phyloP scores from a whole-genome alignment of 805 yeast species.

The Candida taoyuanica region DNA sequence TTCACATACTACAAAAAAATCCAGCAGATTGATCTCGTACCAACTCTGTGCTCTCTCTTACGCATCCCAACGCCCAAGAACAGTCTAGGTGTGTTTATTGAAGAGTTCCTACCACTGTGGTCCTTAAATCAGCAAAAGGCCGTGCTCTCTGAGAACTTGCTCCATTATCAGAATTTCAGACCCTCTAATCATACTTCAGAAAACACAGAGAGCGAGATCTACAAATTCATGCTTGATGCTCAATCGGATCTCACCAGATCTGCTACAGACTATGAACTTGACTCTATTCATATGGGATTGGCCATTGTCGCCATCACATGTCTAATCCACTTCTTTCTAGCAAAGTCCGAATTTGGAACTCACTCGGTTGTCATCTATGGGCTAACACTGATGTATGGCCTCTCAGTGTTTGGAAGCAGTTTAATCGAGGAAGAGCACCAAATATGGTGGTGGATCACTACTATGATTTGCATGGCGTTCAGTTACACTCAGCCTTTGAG shows the following conservation, averaged over 20 bases:
- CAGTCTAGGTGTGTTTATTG: conserved; percentile 71
- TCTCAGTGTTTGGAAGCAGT: conserved; percentile 77
- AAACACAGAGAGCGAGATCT: conserved; percentile 13
- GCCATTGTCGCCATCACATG: conserved; percentile 19
- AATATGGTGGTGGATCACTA: conserved; percentile 79
- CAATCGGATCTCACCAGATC: conserved; percentile 51
- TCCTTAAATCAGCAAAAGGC: conserved; percentile 29
- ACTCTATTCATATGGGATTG: conserved; percentile 36
- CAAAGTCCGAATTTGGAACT: conserved; percentile 4
- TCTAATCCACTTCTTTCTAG: conserved; percentile 7
- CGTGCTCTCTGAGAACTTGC: conserved; percentile 49
- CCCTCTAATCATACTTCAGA: conserved; percentile 30
- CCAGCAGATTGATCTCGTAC: conserved; percentile 82
- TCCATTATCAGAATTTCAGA: conserved; percentile 48
- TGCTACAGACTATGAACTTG: conserved; percentile 70
- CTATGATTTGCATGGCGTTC: conserved; percentile 18
- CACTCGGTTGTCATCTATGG: conserved; percentile 8
- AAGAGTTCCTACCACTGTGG: conserved; percentile 53
- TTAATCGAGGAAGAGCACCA: conserved; percentile 95
- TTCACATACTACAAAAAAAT: conserved; percentile 50
- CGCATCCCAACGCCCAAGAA: conserved; percentile 90
- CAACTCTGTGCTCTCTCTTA: conserved; percentile 70
- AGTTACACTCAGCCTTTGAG: conserved; percentile 11
- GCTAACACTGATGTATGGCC: conserved; percentile 37
- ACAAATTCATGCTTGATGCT: conserved; percentile 25